Evolutionary conservation across 2,329 filamentous ascomycete genomes (phyloP).

Genomic region (Emydomyces testavorans): DNA sequence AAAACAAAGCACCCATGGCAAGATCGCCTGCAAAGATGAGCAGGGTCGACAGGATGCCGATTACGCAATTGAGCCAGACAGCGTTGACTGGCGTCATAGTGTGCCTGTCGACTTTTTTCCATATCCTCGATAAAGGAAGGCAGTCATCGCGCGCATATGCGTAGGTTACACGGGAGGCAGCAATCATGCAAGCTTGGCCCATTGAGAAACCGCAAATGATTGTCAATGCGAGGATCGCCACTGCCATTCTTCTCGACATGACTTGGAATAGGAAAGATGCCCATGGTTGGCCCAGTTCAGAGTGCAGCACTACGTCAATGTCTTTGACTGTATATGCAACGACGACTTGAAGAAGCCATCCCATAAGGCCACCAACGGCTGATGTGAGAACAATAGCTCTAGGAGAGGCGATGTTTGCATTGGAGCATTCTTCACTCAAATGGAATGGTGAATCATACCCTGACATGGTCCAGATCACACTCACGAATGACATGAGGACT

Average conservation of each 20-base stretch:
- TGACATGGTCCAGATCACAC: constrained; percentile 58
- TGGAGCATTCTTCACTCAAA: constrained; percentile 63
- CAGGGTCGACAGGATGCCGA: constrained; percentile 50
- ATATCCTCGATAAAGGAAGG: constrained; percentile 50
- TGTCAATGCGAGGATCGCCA: constrained; percentile 53
- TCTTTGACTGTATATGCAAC: constrained; percentile 61
- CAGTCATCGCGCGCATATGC: constrained; percentile 62
- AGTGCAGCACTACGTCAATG: constrained; percentile 47
- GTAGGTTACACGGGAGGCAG: constrained; percentile 56
- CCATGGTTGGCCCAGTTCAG: constrained; percentile 57
- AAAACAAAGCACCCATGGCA: constrained; percentile 57
- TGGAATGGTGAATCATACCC: constrained; percentile 61
- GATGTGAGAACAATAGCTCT: constrained; percentile 62
- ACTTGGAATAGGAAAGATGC: constrained; percentile 58
- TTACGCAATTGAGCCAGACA: constrained; percentile 52
- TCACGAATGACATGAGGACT: constrained; percentile 59
- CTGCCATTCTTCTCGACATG: constrained; percentile 47
- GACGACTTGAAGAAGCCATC: constrained; percentile 63
- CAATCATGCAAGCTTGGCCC: constrained; percentile 63
- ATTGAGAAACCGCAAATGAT: constrained; percentile 60
- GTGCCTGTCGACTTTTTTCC: constrained; percentile 48
- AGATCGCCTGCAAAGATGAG: constrained; percentile 54
- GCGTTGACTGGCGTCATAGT: constrained; percentile 60
- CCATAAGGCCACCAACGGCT: constrained; percentile 52
- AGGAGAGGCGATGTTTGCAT: constrained; percentile 57